Evolutionary conservation across 2,329 filamentous ascomycete genomes (phyloP), one percentile per base, ranked within the genome.

Genomic region (Malbranchea cinnamomea): DNA sequence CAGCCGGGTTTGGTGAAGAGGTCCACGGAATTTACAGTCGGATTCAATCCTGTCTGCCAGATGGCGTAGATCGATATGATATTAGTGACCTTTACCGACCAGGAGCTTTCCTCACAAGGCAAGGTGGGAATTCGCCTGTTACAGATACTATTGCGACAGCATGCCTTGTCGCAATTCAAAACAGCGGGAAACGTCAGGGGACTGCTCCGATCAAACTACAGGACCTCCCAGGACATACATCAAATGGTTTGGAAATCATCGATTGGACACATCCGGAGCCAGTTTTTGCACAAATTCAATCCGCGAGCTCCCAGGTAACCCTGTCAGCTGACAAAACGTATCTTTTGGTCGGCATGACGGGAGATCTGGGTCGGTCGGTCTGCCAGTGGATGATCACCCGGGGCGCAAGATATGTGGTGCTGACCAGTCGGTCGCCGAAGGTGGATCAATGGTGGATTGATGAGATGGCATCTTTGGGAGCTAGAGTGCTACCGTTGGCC

Each of bases 341-440:
- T 32, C 33, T 44, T 14, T 33, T 56, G 8, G 36, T 48, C 15
- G 50, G 52, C 18, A 32, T 50, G 3, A 41, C 40, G 15, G 48
- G 50, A 15, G 40, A 42, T 6, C 34, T 53, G 15, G 51, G 51
- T 11, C 41, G 39, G 11, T 51, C 48, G 4, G 19, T 53, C 15
- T 39, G 35, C 23, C 26, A 41, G 8, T 55, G 44, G 46, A 50
- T 55, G 49, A 36, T 45, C 6, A 16, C 23, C 4, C 34, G 40
- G 28, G 51, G 52, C 4, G 50, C 48, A 6, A 31, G 42, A 8
- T 23, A 44, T 30, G 26, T 55, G 11, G 39, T 48, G 4, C 26
- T 54, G 6, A 44, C 49, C 14, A 53, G 49, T 29, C 43, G 52
- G 6, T 41, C 34, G 9, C 48, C 49, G 2, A 43, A 41, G 6